Evolutionary conservation across 1,139 yeast species (phyloP).

Genomic region (Yamadazyma blattariae): DNA sequence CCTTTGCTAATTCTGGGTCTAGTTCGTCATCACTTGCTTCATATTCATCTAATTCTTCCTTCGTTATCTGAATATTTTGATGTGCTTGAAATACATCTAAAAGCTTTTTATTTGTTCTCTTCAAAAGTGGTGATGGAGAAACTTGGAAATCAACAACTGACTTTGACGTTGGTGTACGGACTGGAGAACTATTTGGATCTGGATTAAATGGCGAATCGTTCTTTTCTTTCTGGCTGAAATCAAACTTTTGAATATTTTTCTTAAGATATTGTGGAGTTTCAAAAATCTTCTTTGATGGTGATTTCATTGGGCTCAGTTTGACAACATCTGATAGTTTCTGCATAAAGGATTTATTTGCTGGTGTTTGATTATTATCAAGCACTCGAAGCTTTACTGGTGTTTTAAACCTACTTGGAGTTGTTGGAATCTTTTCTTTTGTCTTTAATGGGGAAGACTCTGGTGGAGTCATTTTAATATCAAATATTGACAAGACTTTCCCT

Average conservation of each 20-base stretch:
- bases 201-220: conserved; percentile 9
- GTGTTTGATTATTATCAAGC: conserved; percentile 6
- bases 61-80: conserved; percentile 19
- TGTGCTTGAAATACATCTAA: conserved; percentile 39
- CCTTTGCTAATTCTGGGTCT: conserved; percentile 7
- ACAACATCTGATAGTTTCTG: conserved; percentile 10
- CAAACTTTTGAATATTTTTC: conserved; percentile 21
- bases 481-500: conserved; percentile 65
- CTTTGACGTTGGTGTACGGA: conserved; percentile 5
- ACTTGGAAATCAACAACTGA: conserved; percentile 26
- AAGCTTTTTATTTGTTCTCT: conserved; percentile 31
- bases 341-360: conserved; percentile 10
- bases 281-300: conserved; percentile 7
- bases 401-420: conserved; percentile 18
- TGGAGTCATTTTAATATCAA: conserved; percentile 51
- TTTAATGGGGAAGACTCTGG: conserved; percentile 46
- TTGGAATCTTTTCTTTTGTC: conserved; percentile 5
- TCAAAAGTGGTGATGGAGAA: conserved; percentile 46
- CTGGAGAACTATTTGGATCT: background rate
- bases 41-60: conserved; percentile 15
- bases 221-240: conserved; percentile 9
- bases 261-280: conserved; percentile 38
- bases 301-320: conserved; percentile 9
- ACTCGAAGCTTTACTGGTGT: conserved; percentile 31
- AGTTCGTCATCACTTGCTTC: conserved; percentile 13